Evolutionary conservation across 306 rosid genomes (phyloP).

Genomic region (Echinosophora koreensis): DNA sequence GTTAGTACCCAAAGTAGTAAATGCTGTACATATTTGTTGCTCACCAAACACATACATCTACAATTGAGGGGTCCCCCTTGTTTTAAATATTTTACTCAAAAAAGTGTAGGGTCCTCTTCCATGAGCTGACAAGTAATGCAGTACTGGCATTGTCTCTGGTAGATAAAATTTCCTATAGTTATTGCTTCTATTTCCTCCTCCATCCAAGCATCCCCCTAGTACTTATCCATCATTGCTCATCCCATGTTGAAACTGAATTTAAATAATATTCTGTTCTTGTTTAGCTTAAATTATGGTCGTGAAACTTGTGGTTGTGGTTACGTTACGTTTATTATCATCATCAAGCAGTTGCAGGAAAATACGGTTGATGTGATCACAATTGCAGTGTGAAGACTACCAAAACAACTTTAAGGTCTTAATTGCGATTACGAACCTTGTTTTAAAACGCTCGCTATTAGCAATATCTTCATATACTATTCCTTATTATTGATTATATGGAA

Average conservation of each 20-base stretch:
- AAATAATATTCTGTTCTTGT: neutral
- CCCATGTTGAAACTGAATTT: neutral
- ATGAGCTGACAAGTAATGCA: constrained; percentile 40
- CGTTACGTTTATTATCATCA: too few relatives aligned
- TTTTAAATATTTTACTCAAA: constrained; percentile 30
- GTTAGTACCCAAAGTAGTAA: constrained; percentile 49
- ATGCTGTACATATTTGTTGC: constrained; percentile 56
- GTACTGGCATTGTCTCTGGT: constrained; percentile 36
- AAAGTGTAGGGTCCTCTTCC: constrained; percentile 38
- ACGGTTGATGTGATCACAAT: too few relatives aligned
- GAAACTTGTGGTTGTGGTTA: too few relatives aligned
- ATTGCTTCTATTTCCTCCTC: neutral
- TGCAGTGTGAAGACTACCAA: too few relatives aligned
- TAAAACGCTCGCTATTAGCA: neutral
- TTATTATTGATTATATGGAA: neutral
- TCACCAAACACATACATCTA: constrained; percentile 60
- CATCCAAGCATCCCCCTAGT: constrained; percentile 17
- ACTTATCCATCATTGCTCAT: constrained; percentile 22
- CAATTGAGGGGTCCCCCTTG: constrained; percentile 52
- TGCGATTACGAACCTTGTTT: too few relatives aligned
- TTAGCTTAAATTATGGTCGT: too few relatives aligned
- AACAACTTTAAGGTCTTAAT: too few relatives aligned
- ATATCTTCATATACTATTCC: neutral
- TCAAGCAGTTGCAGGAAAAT: too few relatives aligned
- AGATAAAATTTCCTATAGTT: neutral